Evolutionary conservation across 75 land plant genomes (phyloP).

Genomic region (Cryptomeria japonica): DNA sequence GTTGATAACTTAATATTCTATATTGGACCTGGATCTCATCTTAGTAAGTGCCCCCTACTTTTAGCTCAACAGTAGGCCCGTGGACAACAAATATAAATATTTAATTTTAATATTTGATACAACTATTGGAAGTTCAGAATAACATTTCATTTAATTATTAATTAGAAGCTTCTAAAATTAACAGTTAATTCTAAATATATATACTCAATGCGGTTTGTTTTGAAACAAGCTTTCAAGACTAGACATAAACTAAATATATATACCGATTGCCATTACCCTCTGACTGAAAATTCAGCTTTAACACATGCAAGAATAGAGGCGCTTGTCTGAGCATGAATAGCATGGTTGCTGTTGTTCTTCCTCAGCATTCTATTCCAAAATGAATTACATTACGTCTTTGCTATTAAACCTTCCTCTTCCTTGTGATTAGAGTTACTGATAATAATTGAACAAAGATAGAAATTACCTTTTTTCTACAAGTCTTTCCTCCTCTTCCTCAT

Average conservation of each 20-base stretch:
- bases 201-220: background rate
- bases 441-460: background rate
- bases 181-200: background rate
- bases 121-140: background rate
- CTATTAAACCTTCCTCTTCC: background rate
- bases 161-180: background rate
- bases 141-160: background rate
- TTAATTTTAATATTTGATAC: background rate
- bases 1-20: background rate
- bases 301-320: background rate
- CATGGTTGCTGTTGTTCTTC: background rate
- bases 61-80: background rate
- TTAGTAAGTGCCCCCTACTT: background rate
- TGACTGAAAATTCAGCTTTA: background rate
- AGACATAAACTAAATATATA: background rate
- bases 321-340: background rate
- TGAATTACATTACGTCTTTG: background rate
- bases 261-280: background rate
- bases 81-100: background rate
- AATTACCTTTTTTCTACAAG: background rate
- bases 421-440: background rate
- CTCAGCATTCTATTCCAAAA: background rate
- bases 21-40: background rate
- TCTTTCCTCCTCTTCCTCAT: background rate
- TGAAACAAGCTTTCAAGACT: background rate